Evolutionary conservation across 768 basidiomycete genomes (phyloP).

Genomic region (Holtermanniella nyarrowii): DNA sequence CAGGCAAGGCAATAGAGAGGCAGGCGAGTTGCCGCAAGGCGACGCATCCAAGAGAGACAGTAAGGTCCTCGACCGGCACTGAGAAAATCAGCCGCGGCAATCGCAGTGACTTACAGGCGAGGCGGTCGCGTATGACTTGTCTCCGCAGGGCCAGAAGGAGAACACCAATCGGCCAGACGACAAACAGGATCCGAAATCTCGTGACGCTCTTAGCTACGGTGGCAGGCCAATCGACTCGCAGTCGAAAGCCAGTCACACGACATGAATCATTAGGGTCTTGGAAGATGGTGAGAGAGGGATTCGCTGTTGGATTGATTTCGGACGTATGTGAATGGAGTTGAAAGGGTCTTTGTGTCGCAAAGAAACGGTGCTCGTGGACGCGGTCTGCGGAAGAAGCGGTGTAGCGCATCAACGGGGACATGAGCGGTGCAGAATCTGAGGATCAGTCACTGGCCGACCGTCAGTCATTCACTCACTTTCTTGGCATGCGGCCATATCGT

Average conservation of each 20-base stretch:
- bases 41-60: too few relatives aligned
- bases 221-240: conserved; percentile 61
- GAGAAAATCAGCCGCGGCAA: too few relatives aligned
- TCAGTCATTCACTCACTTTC: too few relatives aligned
- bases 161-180: conserved; percentile 67
- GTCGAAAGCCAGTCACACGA: conserved; percentile 42
- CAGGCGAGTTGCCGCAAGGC: too few relatives aligned
- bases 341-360: conserved; percentile 30
- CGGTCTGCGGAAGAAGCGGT: neutral
- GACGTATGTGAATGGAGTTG: conserved; percentile 26
- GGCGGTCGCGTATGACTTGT: conserved; percentile 16
- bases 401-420: neutral
- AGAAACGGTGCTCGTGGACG: conserved; percentile 58
- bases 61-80: too few relatives aligned
- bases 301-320: conserved; percentile 16
- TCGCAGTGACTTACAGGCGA: conserved; percentile 10
- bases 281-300: conserved; percentile 9
- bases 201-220: conserved; percentile 61
- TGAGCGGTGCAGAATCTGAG: neutral
- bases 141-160: conserved; percentile 47
- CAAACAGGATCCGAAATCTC: conserved; percentile 62
- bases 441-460: too few relatives aligned
- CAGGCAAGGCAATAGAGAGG: too few relatives aligned
- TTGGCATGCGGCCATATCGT: too few relatives aligned
- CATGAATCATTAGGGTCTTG: conserved; percentile 46